Conservation (phyloP, 2,329 filamentous ascomycete species). For the Neonectria ditissima region DNA sequence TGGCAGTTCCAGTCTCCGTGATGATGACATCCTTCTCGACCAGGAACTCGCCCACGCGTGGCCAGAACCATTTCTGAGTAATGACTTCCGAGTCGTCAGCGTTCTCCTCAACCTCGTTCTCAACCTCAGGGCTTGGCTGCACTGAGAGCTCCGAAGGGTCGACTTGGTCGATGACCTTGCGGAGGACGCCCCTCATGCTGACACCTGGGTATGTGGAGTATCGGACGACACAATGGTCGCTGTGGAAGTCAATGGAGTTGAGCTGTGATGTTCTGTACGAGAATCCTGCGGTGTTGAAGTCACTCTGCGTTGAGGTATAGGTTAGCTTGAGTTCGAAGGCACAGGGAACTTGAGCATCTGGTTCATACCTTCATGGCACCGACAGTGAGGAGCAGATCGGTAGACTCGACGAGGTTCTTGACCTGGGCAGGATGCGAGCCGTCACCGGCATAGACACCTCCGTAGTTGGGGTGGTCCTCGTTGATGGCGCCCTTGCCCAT, state of each 20-base stretch:
- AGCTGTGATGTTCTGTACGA: conserved; percentile 82
- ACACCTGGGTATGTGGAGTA: conserved; percentile 84
- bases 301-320: conserved; percentile 60
- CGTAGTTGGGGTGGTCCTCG: conserved; percentile 80
- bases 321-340: conserved; percentile 1
- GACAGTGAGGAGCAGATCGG: conserved; percentile 78
- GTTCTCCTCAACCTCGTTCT: conserved; percentile 61
- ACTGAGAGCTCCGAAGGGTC: conserved; percentile 69
- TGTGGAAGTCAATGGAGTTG: conserved; percentile 85
- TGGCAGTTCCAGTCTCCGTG: conserved; percentile 88
- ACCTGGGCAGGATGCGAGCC: conserved; percentile 75
- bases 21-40: conserved; percentile 80
- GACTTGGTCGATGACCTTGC: conserved; percentile 72
- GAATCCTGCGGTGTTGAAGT: conserved; percentile 88
- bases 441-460: conserved; percentile 86
- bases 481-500: conserved; percentile 91
- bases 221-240: conserved; percentile 76
- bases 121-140: conserved; percentile 63
- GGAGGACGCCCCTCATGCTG: conserved; percentile 81
- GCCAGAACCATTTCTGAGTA: conserved; percentile 83
- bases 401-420: conserved; percentile 71
- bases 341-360: background rate
- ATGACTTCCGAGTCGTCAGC: conserved; percentile 60
- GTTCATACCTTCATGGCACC: conserved; percentile 68
- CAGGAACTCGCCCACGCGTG: conserved; percentile 78